Base-by-base conservation (phyloP, 192 early-diverging fungal genomes). In the Martensiomyces pterosporus region DNA sequence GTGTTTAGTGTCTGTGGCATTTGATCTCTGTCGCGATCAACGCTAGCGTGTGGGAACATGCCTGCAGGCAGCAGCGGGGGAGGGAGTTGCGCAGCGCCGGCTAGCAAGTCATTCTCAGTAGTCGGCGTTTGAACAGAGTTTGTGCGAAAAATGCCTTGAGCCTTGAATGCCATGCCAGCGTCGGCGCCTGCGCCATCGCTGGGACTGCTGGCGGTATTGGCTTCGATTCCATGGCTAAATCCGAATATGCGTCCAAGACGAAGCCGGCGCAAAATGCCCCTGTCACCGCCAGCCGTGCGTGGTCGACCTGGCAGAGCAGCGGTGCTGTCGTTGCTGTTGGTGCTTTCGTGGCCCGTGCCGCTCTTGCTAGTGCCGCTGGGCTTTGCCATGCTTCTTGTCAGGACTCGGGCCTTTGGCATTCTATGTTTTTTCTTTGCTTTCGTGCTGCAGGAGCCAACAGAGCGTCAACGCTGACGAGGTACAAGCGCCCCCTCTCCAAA, bases 231-330 rank as follows among this genome's bases (percentile, higher is more conserved):
- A 23, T 41, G 39, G 26, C 70, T 64, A 43, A 67, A 65, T 32
- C 29, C 29, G 46, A 74, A 52, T 21, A 74, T 46, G 27, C 70
- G 70, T 0, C 70, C 70, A 41, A 74, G 33, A 29, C 70, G 70
- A 24, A 74, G 60, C 16, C 64, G 57, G 1, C 59, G 70, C 42
- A 74, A 27, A 27, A 74, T 44, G 21, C 64, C 52, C 47, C 51
- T 55, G 36, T 74, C 70, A 23, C 70, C 64, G 24, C 51, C 64
- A 15, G 70, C 64, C 2, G 70, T 74, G 47, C 59, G 70, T 42
- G 70, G 70, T 25, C 70, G 64, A 4, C 42, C 53, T 9, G 53
- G 37, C 15, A 51, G 33, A 13, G 50, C 70, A 43, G 39, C 14
- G 9, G 25, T 34, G 43, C 27, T 37, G 32, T 37, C 22, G 52